Evolutionary conservation across 257 asterid species (phyloP), one percentile per base, ranked within the genome.

Genomic region (Thymus quinquecostatus): DNA sequence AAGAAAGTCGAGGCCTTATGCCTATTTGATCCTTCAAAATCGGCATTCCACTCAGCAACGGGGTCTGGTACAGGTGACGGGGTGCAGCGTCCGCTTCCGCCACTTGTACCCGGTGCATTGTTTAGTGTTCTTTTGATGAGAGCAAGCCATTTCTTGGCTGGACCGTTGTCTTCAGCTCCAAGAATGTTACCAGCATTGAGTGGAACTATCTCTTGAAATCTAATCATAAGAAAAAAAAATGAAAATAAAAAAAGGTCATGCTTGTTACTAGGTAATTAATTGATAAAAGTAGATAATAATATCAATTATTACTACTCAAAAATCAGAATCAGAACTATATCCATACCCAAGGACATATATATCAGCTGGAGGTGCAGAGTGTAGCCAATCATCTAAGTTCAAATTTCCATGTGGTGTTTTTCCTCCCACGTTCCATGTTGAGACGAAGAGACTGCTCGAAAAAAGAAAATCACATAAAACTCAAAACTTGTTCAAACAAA

Each of bases 361-460:
- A 85, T 95, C 99, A 47, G 99, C 97, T 58, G 96, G 96, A 64
- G 98, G 99, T 30, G 98, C 86, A 48, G 98, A 88, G 77, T 92
- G 99, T 33, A 95, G 83, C 99, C 98, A 95, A 66, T 92, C 96
- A 73, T 95, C 99, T 21, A 95, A 80, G 76, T 83, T 90, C 95
- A 95, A 75, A 75, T 81, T 90, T 82, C 71, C 85, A 3, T 86
- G 71, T 6, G 99, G 99, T 51, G 99, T 62, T 80, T 87, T 95
- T 71, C 99, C 99, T 60, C 93, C 99, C 78, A 92, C 98, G 41
- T 95, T 95, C 99, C 99, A 95, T 30, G 99, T 88, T 13, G 99
- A 88, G 49, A 89, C 96, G 48, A 95, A 95, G 62, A 87, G 78
- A 50, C 99, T 95, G 89, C 61, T 62, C 73, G 60, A 76, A 63